Evolutionary conservation across 768 basidiomycete genomes (phyloP), one percentile per base, ranked within the genome.

Genomic region (Exsudoporus frostii): DNA sequence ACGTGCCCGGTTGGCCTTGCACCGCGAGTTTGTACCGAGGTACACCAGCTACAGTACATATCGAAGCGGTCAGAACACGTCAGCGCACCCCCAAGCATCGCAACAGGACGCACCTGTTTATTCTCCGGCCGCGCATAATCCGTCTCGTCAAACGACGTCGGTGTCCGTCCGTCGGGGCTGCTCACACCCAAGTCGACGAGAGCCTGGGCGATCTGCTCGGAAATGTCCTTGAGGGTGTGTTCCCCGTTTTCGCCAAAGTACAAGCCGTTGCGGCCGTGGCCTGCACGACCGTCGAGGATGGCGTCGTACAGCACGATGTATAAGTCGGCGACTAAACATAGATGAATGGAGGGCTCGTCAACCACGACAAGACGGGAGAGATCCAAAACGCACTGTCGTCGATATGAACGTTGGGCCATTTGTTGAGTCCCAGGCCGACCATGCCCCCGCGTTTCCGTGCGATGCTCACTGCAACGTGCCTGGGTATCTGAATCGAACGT

Each of bases 401-500:
- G 46, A 84, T 74, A 56, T 84, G 75, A 13, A 85, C 76, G 52
- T 81, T 82, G 1, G 78, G 74, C 86, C 84, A 86, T 6, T 79
- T 51, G 51, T 85, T 82, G 58, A 76, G 72, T 2, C 85, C 85
- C 33, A 74, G 53, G 0, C 84, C 84, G 14, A 85, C 72, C 64
- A 82, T 71, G 15, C 81, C 83, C 0, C 73, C 82, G n/a, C 75
- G 73, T 3, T 75, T 76, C 29, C 84, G 73, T 55, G 60, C 67
- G 39, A 84, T 58, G 19, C 76, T 60, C 0, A 74, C 74, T 3
- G 64, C 64, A 53, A 85, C 75, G 8, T 84, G 61, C 1, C 10
- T 17, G 11, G 84, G 84, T 27, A 86, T 76, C 56, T 82, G 81
- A 4, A 72, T 65, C 0, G 85, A 86, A 50, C 77, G 68, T 0